Conservation (phyloP, 495 filamentous ascomycete genomes). For the Glarea lozoyensis region DNA sequence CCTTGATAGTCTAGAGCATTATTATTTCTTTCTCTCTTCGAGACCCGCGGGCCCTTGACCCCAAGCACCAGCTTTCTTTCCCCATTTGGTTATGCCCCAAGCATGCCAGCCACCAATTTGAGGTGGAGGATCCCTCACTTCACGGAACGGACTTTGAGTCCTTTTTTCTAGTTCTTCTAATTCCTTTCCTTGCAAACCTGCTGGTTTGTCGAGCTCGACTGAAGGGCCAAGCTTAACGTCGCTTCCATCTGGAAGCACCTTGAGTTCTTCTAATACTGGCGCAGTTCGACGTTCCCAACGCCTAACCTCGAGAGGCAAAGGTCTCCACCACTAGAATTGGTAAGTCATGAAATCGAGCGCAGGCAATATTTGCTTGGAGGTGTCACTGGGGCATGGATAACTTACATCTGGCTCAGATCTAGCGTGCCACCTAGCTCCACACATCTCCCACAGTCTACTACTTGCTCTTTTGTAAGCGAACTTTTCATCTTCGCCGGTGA, state of each 20-base stretch:
- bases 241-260: conserved; percentile 10
- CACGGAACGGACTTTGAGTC: conserved; percentile 36
- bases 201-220: conserved; percentile 32
- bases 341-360: too few species aligned
- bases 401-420: conserved; percentile 33
- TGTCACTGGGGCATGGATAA: too few species aligned
- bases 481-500: conserved; percentile 63
- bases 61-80: conserved; percentile 43
- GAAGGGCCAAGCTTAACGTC: conserved; percentile 28
- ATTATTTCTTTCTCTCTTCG: conserved; percentile 18
- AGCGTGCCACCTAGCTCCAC: conserved; percentile 53
- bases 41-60: conserved; percentile 29
- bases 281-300: conserved; percentile 43
- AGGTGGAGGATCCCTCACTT: conserved; percentile 31
- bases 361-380: too few species aligned
- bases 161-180: conserved; percentile 10
- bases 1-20: too few species aligned
- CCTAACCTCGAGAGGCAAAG: conserved; percentile 45
- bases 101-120: conserved; percentile 39
- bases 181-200: conserved; percentile 23
- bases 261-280: conserved; percentile 15
- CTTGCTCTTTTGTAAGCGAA: conserved; percentile 64
- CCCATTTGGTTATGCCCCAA: conserved; percentile 45
- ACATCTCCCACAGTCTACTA: conserved; percentile 64
- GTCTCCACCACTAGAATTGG: conserved; percentile 70